Conservation (phyloP, 768 basidiomycete genomes). For the Pleurotus platypus region DNA sequence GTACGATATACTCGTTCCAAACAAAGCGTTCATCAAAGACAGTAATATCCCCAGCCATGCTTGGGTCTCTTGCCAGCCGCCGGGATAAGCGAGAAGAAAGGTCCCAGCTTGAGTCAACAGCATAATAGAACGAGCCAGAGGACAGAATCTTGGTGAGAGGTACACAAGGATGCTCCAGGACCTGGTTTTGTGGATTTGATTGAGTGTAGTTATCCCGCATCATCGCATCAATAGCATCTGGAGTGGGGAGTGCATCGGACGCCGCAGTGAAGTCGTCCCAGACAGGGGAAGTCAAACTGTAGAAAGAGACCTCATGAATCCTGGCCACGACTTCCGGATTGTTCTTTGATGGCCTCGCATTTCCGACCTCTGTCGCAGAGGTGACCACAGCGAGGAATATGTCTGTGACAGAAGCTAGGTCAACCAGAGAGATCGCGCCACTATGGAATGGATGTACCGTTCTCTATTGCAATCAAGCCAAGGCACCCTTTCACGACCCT, state of each 20-base stretch:
- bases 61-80: conserved; percentile 54
- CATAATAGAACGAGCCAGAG: conserved; percentile 92
- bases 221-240: conserved; percentile 51
- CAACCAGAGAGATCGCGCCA: conserved; percentile 1
- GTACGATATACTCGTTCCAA: conserved; percentile 92
- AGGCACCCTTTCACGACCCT: conserved; percentile 79
- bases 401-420: conserved; percentile 40
- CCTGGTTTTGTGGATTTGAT: conserved; percentile 36
- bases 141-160: conserved; percentile 89
- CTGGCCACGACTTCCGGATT: conserved; percentile 69
- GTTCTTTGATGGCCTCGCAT: conserved; percentile 56
- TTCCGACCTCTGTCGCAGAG: conserved; percentile 71
- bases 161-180: conserved; percentile 87
- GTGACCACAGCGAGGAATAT: conserved; percentile 84
- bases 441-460: conserved; percentile 39
- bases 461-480: conserved; percentile 73
- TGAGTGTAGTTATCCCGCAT: conserved; percentile 46
- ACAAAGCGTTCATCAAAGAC: conserved; percentile 85
- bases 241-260: conserved; percentile 50
- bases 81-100: conserved; percentile 78
- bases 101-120: conserved; percentile 82
- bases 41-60: conserved; percentile 41
- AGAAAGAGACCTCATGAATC: conserved; percentile 89
- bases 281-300: conserved; percentile 73
- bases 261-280: conserved; percentile 76